Evolutionary conservation across 768 basidiomycete genomes (phyloP), one percentile per base, ranked within the genome.

Genomic region (Tylopilus intermedius): DNA sequence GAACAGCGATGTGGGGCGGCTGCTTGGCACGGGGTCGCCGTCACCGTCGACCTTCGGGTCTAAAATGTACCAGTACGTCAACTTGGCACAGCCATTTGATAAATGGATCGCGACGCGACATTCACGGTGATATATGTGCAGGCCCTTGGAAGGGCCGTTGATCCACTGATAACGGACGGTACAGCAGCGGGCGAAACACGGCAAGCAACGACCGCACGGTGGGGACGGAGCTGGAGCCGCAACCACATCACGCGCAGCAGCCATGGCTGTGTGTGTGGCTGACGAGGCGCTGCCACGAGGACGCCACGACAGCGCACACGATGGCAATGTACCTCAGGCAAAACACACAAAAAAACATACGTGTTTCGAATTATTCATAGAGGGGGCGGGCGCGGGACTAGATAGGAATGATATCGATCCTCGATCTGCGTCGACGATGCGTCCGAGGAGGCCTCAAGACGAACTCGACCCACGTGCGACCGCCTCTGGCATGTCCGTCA

Each of bases 401-500:
- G 30, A 30, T 30, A 30, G 30, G 30, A 30, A 30, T 7, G 30
- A 8, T 30, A 30, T 30, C 30, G 30, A 30, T 30, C 24, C 2
- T 24, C 24, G 18, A 18, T 18, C 18, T 18, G 18, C 18, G 32
- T 30, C 32, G 32, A 33, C 32, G 32, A 18, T 18, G 18, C 18
- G 18, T 18, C 18, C 18, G 18, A 18, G 18, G 32, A 24, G 10
- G 32, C 1, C 5, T 37, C 35, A 37, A 30, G 30, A 30, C 30
- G 30, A 30, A 30, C 30, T 10, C 14, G 46, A 35, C 22, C 10
- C 15, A 26, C 53, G 61, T 32, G 63, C 58, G 41, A 72, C 76
- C 2, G 66, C 66, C 32, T 59, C 59, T 11, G 80, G 80, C 51
- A 79, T 65, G 60, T 86, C 83, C 10, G 72, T 61, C 22, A 95